Base-by-base conservation (phyloP, 495 filamentous ascomycete genomes). In the Astrothelium subdiscretum region DNA sequence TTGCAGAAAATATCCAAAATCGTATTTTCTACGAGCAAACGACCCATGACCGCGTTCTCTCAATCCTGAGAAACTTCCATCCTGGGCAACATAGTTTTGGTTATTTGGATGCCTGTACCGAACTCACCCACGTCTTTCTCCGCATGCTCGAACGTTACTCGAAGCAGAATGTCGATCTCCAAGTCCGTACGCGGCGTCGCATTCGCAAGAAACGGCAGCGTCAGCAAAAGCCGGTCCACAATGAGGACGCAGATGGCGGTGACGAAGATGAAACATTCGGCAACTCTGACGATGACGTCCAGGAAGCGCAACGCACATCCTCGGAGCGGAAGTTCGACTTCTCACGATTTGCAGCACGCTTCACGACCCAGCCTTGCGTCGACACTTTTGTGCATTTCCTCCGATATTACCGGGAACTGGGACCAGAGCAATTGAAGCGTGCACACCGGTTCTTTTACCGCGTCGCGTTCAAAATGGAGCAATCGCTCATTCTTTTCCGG, bases 11-110 rank as follows among this genome's bases (percentile, higher is more conserved):
- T 65, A 96, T 95, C 42, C 86, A 95, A 59, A 94, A 87, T 68
- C 89, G 95, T 31, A 90, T 99, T 1, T 99, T 99, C 72, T 97
- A 99, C 75, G 95, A 99, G 73, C 91, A 97, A 68, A 85, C 87
- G 0, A 97, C 91, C 0, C 89, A 97, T 68, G 92, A 97, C 64
- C 79, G 89, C 6, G 82, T 97, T 24, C 77, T 94, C 27, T 80
- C 84, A 48, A 88, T 96, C 32, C 77, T 90, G 0, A 80, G 89
- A 65, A 83, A 83, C 20, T 97, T 92, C 73, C 89, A 92, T 59
- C 95, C 97, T 74, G 89, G 90, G 0, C 48, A 54, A 54, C 48
- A 54, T 20, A 54, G 48, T 15, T 95, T 97, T 65, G 89, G 90
- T 42, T 97, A 96, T 63, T 79, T 99, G 8, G 90, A 99, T 75